Conservation (phyloP, 805 yeast genomes). For the Candida khao-thaluensis region DNA sequence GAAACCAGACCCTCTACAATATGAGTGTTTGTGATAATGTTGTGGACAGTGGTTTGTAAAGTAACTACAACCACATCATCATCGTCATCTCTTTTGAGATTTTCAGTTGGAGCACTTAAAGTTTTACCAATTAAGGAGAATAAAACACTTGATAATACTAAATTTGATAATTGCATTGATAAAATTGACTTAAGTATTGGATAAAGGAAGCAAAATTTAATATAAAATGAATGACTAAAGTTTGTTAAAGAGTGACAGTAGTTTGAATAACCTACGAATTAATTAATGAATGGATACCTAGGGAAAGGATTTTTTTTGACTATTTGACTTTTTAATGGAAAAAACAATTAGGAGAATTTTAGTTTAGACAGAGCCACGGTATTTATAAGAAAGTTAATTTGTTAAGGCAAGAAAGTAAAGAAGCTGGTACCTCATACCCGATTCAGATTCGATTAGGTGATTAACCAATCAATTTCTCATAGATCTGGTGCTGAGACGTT, state of each 20-base stretch:
- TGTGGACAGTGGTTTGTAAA: constrained; percentile 35
- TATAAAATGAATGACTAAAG: constrained; percentile 20
- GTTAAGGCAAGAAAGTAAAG: too few species aligned
- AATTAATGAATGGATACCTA: constrained; percentile 5
- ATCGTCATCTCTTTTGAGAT: constrained; percentile 21
- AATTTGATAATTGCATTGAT: constrained; percentile 28
- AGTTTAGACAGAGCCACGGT: neutral
- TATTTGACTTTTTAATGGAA: too few species aligned
- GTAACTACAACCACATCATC: constrained; percentile 31
- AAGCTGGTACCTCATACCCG: neutral
- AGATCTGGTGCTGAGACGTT: too few species aligned
- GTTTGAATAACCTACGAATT: constrained; percentile 11
- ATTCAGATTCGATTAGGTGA: neutral
- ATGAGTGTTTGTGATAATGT: constrained; percentile 32
- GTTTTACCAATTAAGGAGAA: constrained; percentile 20
- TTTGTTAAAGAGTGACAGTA: constrained; percentile 16
- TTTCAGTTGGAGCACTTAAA: constrained; percentile 20
- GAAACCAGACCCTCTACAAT: constrained; percentile 30
- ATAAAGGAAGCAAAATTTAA: constrained; percentile 4
- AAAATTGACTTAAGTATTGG: neutral
- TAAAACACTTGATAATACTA: constrained; percentile 20
- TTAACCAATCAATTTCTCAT: neutral
- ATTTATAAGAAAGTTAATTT: constrained; percentile 5
- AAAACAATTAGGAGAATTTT: neutral
- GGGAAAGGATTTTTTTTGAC: constrained; percentile 5